These are phyloP conservation scores for Polyplosphaeria fusca DNA, from an alignment of 495 filamentous ascomycete species.

Conservation along the genomic window DNA sequence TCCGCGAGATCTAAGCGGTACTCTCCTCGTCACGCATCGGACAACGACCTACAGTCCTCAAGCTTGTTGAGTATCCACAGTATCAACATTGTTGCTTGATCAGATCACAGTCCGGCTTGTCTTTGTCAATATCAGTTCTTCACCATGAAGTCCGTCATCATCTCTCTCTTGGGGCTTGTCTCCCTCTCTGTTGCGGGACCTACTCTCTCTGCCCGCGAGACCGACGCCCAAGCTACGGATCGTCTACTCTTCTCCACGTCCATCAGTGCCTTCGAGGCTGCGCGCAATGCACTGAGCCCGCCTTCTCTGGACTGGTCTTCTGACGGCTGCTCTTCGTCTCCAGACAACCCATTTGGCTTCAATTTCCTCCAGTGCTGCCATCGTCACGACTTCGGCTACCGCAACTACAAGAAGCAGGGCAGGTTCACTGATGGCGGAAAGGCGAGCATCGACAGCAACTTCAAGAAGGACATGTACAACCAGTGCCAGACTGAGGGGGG, in stretches of 20 bases:
- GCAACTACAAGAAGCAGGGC: conserved; percentile 45
- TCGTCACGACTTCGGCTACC: conserved; percentile 52
- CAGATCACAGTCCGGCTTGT: too few species aligned
- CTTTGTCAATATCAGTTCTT: background rate
- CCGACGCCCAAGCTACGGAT: conserved; percentile 35
- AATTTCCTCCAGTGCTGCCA: conserved; percentile 42
- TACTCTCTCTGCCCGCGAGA: conserved; percentile 23
- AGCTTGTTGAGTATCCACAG: background rate
- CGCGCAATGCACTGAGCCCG: conserved; percentile 38
- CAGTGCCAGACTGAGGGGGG: conserved; percentile 21
- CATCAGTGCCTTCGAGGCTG: conserved; percentile 36
- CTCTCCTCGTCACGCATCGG: background rate
- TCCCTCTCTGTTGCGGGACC: conserved; percentile 11
- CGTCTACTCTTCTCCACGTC: conserved; percentile 39
- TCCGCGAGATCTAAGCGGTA: background rate
- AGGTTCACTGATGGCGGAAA: conserved; percentile 43
- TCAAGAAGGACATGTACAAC: conserved; percentile 42
- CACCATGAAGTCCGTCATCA: conserved; percentile 28
- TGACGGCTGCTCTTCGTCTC: conserved; percentile 42
- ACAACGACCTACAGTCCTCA: background rate
- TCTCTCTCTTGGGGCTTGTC: conserved; percentile 25
- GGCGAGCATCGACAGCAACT: conserved; percentile 45
- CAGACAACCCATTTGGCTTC: conserved; percentile 48
- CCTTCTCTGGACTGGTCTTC: conserved; percentile 42
- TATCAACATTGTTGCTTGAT: too few species aligned